Percentiles rank a stretch among this genome's conserved stretches.
These are phyloP conservation scores for Gaertneriomyces sp. DNA, from an alignment of 192 early-diverging fungal species.

Conservation along the genomic window DNA sequence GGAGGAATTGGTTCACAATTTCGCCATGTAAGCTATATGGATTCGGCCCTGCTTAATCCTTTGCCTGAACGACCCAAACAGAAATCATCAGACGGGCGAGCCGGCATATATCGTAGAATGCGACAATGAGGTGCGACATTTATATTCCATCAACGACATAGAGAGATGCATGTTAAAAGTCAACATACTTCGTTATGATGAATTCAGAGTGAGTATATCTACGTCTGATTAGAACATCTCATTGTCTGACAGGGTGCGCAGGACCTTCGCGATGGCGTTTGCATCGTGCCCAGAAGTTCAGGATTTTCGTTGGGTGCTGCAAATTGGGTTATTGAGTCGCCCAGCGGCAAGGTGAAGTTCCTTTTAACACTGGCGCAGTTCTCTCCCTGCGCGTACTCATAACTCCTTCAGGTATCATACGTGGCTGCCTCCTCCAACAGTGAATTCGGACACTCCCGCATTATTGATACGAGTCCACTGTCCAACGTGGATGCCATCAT, in stretches of 20 bases:
- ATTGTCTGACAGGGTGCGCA: neutral
- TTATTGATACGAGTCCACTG: slow-evolving; percentile 16
- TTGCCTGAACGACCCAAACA: neutral
- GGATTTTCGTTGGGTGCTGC: slow-evolving; percentile 27
- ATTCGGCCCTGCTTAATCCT: neutral
- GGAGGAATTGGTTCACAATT: slow-evolving; percentile 59
- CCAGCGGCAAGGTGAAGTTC: slow-evolving; percentile 16
- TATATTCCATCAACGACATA: slow-evolving; percentile 58
- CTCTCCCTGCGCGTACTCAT: neutral
- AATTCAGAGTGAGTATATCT: slow-evolving; percentile 43
- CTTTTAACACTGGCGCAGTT: neutral
- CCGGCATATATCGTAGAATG: slow-evolving; percentile 7
- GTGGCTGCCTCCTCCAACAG: slow-evolving; percentile 22
- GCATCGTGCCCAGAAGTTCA: slow-evolving; percentile 18
- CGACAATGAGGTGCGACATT: slow-evolving; percentile 32
- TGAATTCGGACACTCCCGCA: slow-evolving; percentile 19
- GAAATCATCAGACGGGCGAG: slow-evolving; percentile 1
- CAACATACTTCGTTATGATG: slow-evolving; percentile 53
- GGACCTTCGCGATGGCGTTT: slow-evolving; percentile 9
- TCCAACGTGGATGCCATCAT: slow-evolving; percentile 19
- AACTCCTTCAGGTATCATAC: slow-evolving; percentile 9
- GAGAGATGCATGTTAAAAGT: slow-evolving; percentile 58
- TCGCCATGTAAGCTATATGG: slow-evolving; percentile 30
- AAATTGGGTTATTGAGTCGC: slow-evolving; percentile 26
- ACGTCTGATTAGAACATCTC: neutral